A percentile compares a stretch with the other conserved stretches of the same genome.
phyloP scores from a whole-genome alignment of 2,329 filamentous ascomycete species.

The Graphilbum ipis-grandicollis region DNA sequence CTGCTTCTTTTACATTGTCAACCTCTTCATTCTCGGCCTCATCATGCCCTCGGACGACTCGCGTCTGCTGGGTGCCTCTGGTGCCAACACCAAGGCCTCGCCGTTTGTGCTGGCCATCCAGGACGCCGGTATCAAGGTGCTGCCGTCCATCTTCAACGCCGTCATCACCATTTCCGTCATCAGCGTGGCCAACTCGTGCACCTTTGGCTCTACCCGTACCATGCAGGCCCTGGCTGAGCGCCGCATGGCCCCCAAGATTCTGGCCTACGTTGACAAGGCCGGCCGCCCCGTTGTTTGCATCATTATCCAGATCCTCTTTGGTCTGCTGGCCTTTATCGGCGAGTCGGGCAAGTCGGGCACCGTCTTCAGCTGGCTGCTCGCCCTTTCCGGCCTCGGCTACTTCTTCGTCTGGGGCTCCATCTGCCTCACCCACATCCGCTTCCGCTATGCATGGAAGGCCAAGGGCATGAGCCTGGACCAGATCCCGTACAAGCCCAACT shows the following conservation, averaged over 20 bases:
- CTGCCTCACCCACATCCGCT: conserved; percentile 13
- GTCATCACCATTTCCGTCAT: conserved; percentile 34
- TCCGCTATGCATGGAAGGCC: conserved; percentile 41
- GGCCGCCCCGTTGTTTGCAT: conserved; percentile 43
- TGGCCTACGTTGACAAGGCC: conserved; percentile 42
- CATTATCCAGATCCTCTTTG: conserved; percentile 33
- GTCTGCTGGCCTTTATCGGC: conserved; percentile 40
- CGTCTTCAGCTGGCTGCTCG: conserved; percentile 48
- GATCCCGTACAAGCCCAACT: conserved; percentile 27
- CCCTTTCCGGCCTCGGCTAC: conserved; percentile 54
- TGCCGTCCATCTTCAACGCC: conserved; percentile 35
- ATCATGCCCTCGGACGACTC: conserved; percentile 25
- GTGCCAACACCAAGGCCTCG: conserved; percentile 25
- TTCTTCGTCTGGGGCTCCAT: conserved; percentile 56
- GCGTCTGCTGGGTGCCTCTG: conserved; percentile 20
- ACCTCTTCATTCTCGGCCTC: conserved; percentile 33
- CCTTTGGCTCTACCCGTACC: conserved; percentile 31
- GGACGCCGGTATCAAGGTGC: conserved; percentile 28
- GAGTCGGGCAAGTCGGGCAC: conserved; percentile 21
- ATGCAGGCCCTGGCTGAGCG: conserved; percentile 30
- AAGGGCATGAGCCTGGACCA: conserved; percentile 35
- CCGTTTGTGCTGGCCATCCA: conserved; percentile 34
- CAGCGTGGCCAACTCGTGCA: conserved; percentile 32
- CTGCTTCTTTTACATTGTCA: conserved; percentile 32
- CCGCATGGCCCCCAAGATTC: conserved; percentile 34